Base-by-base conservation (phyloP, 2,329 filamentous ascomycete genomes). In the Sarocladium brachiariae region DNA sequence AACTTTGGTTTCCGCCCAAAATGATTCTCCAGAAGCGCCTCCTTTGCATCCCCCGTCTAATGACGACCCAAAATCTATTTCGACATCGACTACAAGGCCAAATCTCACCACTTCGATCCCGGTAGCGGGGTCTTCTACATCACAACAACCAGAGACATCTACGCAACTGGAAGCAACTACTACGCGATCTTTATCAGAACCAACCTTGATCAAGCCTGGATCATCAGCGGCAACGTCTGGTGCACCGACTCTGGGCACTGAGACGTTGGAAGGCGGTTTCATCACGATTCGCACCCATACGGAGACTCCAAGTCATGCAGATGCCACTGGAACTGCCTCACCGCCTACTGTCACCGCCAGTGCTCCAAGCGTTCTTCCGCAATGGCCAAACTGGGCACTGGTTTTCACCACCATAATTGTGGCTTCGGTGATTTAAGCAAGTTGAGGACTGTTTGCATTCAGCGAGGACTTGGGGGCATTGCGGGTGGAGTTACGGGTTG, bases 21-120 rank as follows among this genome's bases (percentile, higher is more conserved):
- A 49, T 19, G 43, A 47, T 47, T 35, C 46, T 24, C 46, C 46
- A 35, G 46, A 49, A 18, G 46, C 46, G n/a, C 46, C 46, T 6
- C 46, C 46, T 8, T 31, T 49, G 10, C 46, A 49, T 25, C 46
- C 46, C 37, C 46, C 46, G 4, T 23, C 30, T 9, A 10, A 35
- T 18, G 19, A 37, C 27, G 46, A 49, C 18, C n/a, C 43, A 4
- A n/a, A 4, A 18, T 31, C 43, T 19, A 31, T 25, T n/a, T 31
- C 43, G 6, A 47, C 43, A 19, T 21, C 37, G 37, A 47, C 43
- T 11, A 47, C 43, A 7, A 47, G 25, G 7, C 31, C n/a, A 19
- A 47, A 31, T 31, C 25, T 33, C n/a, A 33, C 43, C 11, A 47
- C 25, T 33, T 47, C 43, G 5, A 47, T n/a, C 6, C n/a, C n/a